A percentile compares a stretch with the other conserved stretches of the same genome.
Conservation (phyloP, 148 eudicot genomes). For the Rhododendron ovatum region DNA sequence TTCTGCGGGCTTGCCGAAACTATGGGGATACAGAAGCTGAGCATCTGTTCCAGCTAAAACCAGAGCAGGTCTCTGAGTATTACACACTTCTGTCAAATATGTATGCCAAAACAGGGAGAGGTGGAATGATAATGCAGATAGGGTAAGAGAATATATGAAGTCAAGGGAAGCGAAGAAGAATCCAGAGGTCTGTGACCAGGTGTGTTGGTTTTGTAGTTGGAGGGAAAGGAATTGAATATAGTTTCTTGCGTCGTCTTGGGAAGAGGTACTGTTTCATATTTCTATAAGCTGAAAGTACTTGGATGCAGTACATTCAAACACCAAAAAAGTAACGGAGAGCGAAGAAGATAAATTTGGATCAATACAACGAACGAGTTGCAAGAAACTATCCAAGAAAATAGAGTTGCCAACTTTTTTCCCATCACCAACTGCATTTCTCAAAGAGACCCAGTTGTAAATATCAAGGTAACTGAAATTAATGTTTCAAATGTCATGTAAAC, state of each 20-base stretch:
- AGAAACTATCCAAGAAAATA: neutral
- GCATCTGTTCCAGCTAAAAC: constrained; percentile 42
- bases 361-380: neutral
- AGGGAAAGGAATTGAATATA: neutral
- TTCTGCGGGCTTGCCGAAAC: constrained; percentile 58
- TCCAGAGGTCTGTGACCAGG: constrained; percentile 45
- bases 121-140: too few relatives aligned
- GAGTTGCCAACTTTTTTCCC: neutral
- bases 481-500: neutral
- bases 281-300: too few relatives aligned
- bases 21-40: constrained; percentile 66
- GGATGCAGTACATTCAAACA: neutral
- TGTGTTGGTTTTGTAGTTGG: constrained; percentile 6
- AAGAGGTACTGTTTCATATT: neutral
- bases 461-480: neutral
- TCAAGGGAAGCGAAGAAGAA: neutral
- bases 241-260: neutral
- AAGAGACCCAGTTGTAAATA: neutral
- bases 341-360: neutral
- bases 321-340: neutral
- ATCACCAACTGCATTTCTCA: neutral
- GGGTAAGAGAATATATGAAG: too few relatives aligned
- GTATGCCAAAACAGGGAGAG: too few relatives aligned
- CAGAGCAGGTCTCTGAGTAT: too few relatives aligned
- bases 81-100: too few relatives aligned